Evolutionary conservation across 441 rosid species (phyloP), one percentile per base, ranked within the genome.

Genomic region (Sinapis alba): DNA sequence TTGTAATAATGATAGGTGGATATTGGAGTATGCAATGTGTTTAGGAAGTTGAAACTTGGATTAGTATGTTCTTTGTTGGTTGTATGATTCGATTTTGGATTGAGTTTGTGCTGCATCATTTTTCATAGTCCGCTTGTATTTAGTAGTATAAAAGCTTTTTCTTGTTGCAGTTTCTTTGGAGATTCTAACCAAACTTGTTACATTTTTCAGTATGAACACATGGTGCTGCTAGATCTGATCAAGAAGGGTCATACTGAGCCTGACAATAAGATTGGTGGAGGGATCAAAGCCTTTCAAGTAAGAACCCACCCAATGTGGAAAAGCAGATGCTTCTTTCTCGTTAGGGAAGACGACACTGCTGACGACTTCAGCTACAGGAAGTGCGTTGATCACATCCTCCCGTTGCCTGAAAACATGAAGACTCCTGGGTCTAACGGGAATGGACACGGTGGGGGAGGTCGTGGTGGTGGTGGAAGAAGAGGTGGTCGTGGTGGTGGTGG

Each of bases 361-460:
- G 96, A 94, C 7, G 99, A 90, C 84, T 92, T 92, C 83, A 90
- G 96, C 89, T 94, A 88, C 83, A 86, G 91, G 87, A 92, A 90
- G 84, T 87, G 96, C 50, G 96, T 89, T 68, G 93, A 94, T 79
- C 85, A 89, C 12, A 86, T 92, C 50, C 85, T 89, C 71, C 90
- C 98, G 2, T 74, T 92, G 77, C 98, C 97, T 20, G 96, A 91
- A 64, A 86, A 90, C 75, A 87, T 92, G 94, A 86, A 86, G 82
- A 26, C 41, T 51, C 89, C 83, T 58, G 71, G 71, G 4, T 82
- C 81, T 28, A 83, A 38, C 38, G 82, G 85, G 61, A 82, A 68
- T 69, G 56, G 56, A 7, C 20, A 50, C 18, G 84, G 80, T 41
- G 81, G 87, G 2, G 71, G 79, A 1, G 73, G 84, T 4, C 66